Conservation (phyloP, 208 protist species). For the Leishmania turanica region DNA sequence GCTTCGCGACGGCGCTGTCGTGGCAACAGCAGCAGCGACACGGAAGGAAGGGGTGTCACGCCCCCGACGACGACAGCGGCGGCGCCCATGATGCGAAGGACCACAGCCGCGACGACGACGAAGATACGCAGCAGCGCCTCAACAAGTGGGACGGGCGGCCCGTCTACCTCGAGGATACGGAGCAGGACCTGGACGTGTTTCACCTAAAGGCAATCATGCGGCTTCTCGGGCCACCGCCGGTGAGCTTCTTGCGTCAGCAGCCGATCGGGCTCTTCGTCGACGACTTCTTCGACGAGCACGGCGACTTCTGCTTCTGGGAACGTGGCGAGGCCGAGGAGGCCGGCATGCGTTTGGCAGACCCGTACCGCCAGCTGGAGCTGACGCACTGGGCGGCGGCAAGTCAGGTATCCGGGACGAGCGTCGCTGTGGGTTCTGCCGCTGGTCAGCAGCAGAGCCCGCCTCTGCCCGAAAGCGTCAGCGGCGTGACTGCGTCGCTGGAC, state of each 20-base stretch:
- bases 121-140: conserved; percentile 1
- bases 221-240: conserved; percentile 55
- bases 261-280: conserved; percentile 46
- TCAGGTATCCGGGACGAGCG: no score
- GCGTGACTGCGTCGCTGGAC: no score
- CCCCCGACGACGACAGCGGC: no score
- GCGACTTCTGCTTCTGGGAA: conserved; percentile 46
- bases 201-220: conserved; percentile 61
- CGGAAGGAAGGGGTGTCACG: background rate
- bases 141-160: conserved; percentile 21
- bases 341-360: conserved; percentile 10
- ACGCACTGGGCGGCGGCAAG: background rate
- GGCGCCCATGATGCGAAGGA: no score
- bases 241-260: conserved; percentile 30
- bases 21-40: background rate
- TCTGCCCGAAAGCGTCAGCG: background rate
- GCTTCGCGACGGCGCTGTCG: background rate
- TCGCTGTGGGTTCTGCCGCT: background rate
- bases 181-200: conserved; percentile 55
- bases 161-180: conserved; percentile 40
- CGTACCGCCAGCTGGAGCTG: background rate
- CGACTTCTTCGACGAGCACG: conserved; percentile 45
- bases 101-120: background rate
- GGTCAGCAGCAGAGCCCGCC: background rate
- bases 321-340: conserved; percentile 35